Conservation (phyloP, 2,329 filamentous ascomycete species). For the Aspergillus aculeatus region DNA sequence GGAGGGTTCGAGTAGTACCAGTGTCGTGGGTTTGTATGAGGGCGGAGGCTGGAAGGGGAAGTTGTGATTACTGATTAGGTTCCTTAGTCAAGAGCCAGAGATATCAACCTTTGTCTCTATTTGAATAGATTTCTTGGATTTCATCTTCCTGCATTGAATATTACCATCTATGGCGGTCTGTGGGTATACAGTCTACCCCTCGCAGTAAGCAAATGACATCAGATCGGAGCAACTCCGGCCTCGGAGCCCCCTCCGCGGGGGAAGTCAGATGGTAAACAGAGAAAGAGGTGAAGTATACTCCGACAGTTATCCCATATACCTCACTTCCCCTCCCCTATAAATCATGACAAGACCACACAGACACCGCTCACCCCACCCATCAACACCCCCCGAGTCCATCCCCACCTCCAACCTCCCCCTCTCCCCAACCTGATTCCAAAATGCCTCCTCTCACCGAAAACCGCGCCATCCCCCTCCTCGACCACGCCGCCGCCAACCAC, state of each 20-base stretch:
- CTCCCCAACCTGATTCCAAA: constrained; percentile 17
- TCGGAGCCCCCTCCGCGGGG: not conserved
- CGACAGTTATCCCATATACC: not conserved
- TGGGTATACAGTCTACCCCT: not conserved
- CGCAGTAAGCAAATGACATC: constrained; percentile 2
- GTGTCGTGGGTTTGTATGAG: constrained; percentile 36
- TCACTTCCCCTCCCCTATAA: not conserved
- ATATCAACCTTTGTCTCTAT: too few species aligned
- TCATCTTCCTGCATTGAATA: too few species aligned
- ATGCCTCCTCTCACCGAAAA: constrained; percentile 47
- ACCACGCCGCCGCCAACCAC: constrained; percentile 54
- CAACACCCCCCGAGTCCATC: too few species aligned
- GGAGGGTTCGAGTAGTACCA: constrained; percentile 31
- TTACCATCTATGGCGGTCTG: not conserved
- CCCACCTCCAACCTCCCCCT: not conserved
- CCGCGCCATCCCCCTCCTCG: constrained; percentile 57
- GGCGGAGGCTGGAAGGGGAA: constrained; percentile 1
- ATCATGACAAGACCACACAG: not conserved
- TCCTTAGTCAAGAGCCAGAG: too few species aligned
- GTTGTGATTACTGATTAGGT: not conserved
- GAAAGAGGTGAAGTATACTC: not conserved
- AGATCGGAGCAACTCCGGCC: constrained; percentile 19
- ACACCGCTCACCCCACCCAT: not conserved
- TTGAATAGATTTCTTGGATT: too few species aligned
- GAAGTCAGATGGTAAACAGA: not conserved